These are phyloP conservation scores for Syzygium aromaticum DNA, from an alignment of 345 rosid species.

Conservation along the genomic window DNA sequence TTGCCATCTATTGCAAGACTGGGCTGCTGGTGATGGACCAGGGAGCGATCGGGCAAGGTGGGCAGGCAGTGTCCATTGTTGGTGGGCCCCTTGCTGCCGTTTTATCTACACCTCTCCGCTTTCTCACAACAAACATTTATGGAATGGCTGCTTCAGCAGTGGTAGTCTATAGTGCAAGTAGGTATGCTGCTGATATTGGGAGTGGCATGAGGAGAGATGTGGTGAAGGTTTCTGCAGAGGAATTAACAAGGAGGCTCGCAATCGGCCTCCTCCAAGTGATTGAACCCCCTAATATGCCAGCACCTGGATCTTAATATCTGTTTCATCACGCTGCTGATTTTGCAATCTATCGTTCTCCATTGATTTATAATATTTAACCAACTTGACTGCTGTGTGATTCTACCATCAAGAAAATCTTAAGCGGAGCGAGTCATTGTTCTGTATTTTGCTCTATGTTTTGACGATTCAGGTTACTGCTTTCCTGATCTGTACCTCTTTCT, in stretches of 20 bases:
- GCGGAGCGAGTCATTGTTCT: neutral
- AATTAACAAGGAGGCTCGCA: constrained; percentile 54
- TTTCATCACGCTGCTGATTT: neutral
- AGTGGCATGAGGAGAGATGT: constrained; percentile 59
- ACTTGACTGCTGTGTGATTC: neutral
- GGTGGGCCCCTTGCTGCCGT: constrained; percentile 86
- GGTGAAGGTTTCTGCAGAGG: constrained; percentile 61
- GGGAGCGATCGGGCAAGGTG: constrained; percentile 70
- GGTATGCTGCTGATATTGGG: constrained; percentile 15
- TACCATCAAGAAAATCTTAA: neutral
- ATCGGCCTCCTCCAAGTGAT: constrained; percentile 45
- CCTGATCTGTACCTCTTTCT: neutral
- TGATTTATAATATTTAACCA: neutral
- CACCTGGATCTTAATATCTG: neutral
- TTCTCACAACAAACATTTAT: constrained; percentile 65
- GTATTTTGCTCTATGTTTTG: neutral
- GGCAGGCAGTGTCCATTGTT: constrained; percentile 65
- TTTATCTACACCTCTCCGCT: constrained; percentile 54
- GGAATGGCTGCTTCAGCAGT: constrained; percentile 83
- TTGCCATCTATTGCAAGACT: constrained; percentile 77
- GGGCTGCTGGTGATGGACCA: constrained; percentile 60
- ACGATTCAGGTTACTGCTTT: neutral
- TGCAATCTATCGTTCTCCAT: neutral
- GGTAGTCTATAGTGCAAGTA: constrained; percentile 3
- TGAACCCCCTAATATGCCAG: constrained; percentile 9